Percentiles rank a stretch among this genome's conserved stretches.
phyloP scores from a whole-genome alignment of 2,329 filamentous ascomycete genomes.

The Didymella exigua region DNA sequence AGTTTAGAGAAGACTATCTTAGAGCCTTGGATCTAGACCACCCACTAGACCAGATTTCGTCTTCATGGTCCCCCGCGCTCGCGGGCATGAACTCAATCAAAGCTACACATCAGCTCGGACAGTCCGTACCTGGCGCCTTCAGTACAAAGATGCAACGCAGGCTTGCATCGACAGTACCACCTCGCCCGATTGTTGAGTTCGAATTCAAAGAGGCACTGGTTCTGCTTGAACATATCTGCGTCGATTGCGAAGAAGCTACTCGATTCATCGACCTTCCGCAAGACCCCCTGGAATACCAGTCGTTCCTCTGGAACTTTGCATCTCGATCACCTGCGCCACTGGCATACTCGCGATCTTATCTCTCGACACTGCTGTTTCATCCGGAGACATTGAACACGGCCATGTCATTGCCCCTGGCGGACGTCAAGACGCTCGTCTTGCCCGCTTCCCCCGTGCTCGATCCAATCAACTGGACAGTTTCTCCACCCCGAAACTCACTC shows the following conservation, averaged over 20 bases:
- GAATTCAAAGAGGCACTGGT: slow-evolving; percentile 72
- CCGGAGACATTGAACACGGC: slow-evolving; percentile 68
- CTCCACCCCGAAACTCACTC: slow-evolving; percentile 52
- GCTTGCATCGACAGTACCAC: slow-evolving; percentile 90
- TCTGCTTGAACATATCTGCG: slow-evolving; percentile 72
- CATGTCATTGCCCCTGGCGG: slow-evolving; percentile 77
- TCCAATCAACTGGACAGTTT: slow-evolving; percentile 75
- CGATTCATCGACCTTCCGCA: slow-evolving; percentile 36
- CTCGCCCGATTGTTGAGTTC: slow-evolving; percentile 82
- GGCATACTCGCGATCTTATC: slow-evolving; percentile 79
- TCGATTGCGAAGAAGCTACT: slow-evolving; percentile 68
- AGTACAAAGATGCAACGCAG: slow-evolving; percentile 90
- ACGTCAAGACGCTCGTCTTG: slow-evolving; percentile 77
- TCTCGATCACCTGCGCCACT: slow-evolving; percentile 81
- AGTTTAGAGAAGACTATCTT: slow-evolving; percentile 70
- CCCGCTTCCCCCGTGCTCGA: slow-evolving; percentile 74
- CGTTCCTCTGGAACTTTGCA: slow-evolving; percentile 75
- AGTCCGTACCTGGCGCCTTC: slow-evolving; percentile 76
- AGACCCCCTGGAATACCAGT: slow-evolving; percentile 53
- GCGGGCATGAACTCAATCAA: slow-evolving; percentile 60
- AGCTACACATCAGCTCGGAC: slow-evolving; percentile 66
- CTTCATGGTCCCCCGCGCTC: slow-evolving; percentile 47
- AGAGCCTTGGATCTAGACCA: slow-evolving; percentile 52
- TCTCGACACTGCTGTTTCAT: slow-evolving; percentile 77
- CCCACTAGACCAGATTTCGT: slow-evolving; percentile 33